Evolutionary conservation across 2,329 filamentous ascomycete species (phyloP).

Genomic region (Pyrenochaeta sp.): DNA sequence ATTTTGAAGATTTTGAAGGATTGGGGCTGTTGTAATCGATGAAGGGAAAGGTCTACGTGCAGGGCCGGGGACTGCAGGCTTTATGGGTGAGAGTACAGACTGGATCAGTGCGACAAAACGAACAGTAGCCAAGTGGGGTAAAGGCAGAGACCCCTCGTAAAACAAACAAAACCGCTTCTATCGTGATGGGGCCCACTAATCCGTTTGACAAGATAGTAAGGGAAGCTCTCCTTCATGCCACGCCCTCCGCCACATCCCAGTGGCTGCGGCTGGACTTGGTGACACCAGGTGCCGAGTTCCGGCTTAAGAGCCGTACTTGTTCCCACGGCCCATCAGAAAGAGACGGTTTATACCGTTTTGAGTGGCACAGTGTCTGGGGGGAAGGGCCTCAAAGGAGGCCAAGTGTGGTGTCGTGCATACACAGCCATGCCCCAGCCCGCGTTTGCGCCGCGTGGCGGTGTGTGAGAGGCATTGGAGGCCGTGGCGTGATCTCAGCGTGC

Average conservation of each 20-base stretch:
- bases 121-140: neutral
- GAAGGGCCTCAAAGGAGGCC: constrained; percentile 7
- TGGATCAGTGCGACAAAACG: neutral
- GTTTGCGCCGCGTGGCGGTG: constrained; percentile 29
- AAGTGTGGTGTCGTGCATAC: constrained; percentile 8
- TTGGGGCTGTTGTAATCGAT: neutral
- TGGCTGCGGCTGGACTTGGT: neutral
- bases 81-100: constrained; percentile 12
- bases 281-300: constrained; percentile 15
- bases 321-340: neutral
- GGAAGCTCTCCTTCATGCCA: neutral
- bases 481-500: constrained; percentile 26
- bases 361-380: constrained; percentile 4
- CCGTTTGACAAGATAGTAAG: neutral
- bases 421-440: constrained; percentile 20
- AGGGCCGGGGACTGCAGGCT: constrained; percentile 5
- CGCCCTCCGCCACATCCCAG: neutral
- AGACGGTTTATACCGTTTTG: neutral
- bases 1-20: neutral
- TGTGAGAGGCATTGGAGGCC: constrained; percentile 20
- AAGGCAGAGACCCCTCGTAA: neutral
- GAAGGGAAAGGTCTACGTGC: neutral
- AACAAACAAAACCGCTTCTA: neutral
- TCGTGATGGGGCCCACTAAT: neutral
- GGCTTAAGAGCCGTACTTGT: constrained; percentile 14